Evolutionary conservation across 2,329 filamentous ascomycete species (phyloP).

Genomic region (Ascochyta rabiei): DNA sequence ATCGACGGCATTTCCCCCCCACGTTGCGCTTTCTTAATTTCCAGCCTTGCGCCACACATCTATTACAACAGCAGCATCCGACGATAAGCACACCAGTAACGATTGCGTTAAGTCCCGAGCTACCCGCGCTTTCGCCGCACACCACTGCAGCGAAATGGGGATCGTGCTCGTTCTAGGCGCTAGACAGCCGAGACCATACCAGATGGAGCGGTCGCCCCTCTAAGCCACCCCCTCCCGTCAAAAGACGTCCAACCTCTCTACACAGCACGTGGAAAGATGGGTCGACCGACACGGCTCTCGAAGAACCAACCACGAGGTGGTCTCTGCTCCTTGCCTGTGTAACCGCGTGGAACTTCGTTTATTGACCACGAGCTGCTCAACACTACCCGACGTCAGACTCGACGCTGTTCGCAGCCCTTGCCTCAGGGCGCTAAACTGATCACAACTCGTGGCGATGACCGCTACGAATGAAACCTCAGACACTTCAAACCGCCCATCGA

Average conservation of each 20-base stretch:
- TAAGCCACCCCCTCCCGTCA: constrained; percentile 20
- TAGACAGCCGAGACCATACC: constrained; percentile 14
- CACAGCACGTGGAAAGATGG: constrained; percentile 18
- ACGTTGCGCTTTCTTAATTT: not conserved
- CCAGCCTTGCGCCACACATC: not conserved
- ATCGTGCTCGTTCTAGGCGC: constrained; percentile 10
- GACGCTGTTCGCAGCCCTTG: constrained; percentile 14
- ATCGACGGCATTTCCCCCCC: not conserved
- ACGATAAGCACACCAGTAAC: constrained; percentile 13
- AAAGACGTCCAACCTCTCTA: constrained; percentile 11
- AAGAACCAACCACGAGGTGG: constrained; percentile 16
- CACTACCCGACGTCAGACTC: constrained; percentile 5
- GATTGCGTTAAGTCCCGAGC: constrained; percentile 13
- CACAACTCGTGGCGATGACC: constrained; percentile 10
- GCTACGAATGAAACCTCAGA: constrained; percentile 10
- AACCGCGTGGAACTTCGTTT: constrained; percentile 13
- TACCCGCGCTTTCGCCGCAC: constrained; percentile 11
- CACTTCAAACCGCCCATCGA: constrained; percentile 9
- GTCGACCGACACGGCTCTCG: constrained; percentile 15
- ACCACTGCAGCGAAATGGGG: constrained; percentile 12
- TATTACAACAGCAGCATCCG: not conserved
- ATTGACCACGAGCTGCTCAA: constrained; percentile 15
- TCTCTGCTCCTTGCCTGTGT: constrained; percentile 12
- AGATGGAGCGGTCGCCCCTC: constrained; percentile 9
- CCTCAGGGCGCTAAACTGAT: constrained; percentile 6